Percentiles rank a stretch among this genome's conserved stretches.
Conservation (phyloP, 2,329 filamentous ascomycete species). For the Botryotinia globosa region DNA sequence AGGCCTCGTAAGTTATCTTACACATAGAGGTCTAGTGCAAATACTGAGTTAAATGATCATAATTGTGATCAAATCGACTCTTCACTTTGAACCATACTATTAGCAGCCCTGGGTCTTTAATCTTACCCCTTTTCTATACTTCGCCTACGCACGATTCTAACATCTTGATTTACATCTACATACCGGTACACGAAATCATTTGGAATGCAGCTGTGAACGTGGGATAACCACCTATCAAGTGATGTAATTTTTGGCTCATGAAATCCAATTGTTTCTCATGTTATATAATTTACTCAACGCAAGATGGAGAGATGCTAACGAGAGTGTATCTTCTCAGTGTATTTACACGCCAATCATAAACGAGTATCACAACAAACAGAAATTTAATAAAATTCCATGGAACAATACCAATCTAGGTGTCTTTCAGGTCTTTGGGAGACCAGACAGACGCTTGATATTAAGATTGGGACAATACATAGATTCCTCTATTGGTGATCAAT, state of each 20-base stretch:
- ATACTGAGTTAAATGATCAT: neutral
- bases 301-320: neutral
- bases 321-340: neutral
- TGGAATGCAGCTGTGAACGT: accelerated
- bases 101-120: neutral
- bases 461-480: neutral
- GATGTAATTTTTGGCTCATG: neutral
- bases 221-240: neutral
- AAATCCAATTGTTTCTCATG: neutral
- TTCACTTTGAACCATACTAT: neutral
- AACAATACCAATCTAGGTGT: neutral
- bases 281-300: neutral
- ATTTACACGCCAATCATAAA: neutral
- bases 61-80: neutral
- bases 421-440: too few species aligned
- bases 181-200: neutral
- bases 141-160: neutral
- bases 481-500: accelerated
- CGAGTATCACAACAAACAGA: neutral
- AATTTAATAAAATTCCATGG: neutral
- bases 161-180: neutral
- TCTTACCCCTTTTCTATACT: neutral
- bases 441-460: too few species aligned
- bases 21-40: neutral
- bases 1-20: neutral